Evolutionary conservation across 148 eudicot species (phyloP).

Genomic region (Nyssa sinensis): DNA sequence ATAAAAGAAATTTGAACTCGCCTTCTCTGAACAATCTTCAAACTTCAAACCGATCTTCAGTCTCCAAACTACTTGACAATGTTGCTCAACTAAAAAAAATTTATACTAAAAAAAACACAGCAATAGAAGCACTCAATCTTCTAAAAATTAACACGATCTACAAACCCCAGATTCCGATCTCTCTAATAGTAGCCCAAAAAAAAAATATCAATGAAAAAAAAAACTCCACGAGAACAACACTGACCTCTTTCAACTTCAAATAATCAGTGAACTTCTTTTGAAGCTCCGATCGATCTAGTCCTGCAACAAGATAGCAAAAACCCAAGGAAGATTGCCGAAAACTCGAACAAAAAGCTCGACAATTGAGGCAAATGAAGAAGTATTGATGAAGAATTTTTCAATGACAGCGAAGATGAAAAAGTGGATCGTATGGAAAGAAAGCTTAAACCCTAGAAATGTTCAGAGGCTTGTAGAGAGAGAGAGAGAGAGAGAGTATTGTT

Average conservation of each 20-base stretch:
- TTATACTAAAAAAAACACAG: background rate
- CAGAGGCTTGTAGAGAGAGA: slow-evolving; percentile 1
- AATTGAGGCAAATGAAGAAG: too few relatives aligned
- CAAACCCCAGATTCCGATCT: background rate
- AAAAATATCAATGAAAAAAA: too few relatives aligned
- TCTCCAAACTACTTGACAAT: slow-evolving; percentile 1
- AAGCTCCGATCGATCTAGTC: slow-evolving; percentile 5
- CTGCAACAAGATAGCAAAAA: background rate
- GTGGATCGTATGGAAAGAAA: background rate
- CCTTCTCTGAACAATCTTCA: background rate
- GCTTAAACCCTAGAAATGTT: slow-evolving; percentile 14
- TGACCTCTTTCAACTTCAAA: slow-evolving; percentile 8
- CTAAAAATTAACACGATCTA: background rate
- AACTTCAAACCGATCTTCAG: background rate
- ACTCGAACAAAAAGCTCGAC: too few relatives aligned
- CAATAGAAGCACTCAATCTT: background rate
- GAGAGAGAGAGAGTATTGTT: background rate
- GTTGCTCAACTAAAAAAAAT: background rate
- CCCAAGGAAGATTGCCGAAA: too few relatives aligned
- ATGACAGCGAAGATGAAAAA: too few relatives aligned
- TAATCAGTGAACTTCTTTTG: background rate
- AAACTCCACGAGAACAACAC: background rate
- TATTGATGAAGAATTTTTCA: too few relatives aligned
- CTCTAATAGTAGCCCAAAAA: background rate
- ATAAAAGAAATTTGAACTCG: too few relatives aligned